phyloP scores from a whole-genome alignment of 2,329 filamentous ascomycete species.

The Exserohilum rostratum region DNA sequence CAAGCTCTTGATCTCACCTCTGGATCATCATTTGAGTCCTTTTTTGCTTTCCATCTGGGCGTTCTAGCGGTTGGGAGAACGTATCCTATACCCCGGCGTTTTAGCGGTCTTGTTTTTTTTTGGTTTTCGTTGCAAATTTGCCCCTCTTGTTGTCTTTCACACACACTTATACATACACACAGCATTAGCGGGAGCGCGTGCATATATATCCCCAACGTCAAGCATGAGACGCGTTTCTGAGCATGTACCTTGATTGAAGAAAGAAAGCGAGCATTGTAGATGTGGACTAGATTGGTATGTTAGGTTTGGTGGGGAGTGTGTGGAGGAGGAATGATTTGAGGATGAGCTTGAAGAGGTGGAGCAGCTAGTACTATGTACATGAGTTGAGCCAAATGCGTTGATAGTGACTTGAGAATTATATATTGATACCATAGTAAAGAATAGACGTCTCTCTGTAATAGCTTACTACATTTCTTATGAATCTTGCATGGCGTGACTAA shows the following conservation, averaged over 20 bases:
- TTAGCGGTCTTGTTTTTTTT: slow-evolving; percentile 2
- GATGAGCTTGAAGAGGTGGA: background rate
- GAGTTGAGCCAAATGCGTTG: too few relatives aligned
- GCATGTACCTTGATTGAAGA: background rate
- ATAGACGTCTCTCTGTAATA: too few relatives aligned
- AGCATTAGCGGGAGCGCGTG: background rate
- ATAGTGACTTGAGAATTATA: too few relatives aligned
- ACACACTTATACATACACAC: background rate
- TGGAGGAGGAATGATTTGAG: background rate
- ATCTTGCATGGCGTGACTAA: too few relatives aligned
- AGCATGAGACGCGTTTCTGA: background rate
- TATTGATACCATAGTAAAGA: too few relatives aligned
- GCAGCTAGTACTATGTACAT: too few relatives aligned
- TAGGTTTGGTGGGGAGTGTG: background rate
- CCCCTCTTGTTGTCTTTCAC: background rate
- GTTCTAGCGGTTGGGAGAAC: slow-evolving; percentile 26
- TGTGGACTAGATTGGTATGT: background rate
- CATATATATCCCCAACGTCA: background rate
- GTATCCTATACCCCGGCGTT: slow-evolving; percentile 37
- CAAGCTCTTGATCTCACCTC: slow-evolving; percentile 13
- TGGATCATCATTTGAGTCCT: slow-evolving; percentile 7
- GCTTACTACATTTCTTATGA: too few relatives aligned
- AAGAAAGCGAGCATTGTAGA: background rate
- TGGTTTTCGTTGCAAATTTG: background rate
- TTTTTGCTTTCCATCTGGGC: slow-evolving; percentile 8